Evolutionary conservation across 768 basidiomycete species (phyloP).

Genomic region (Tylopilus sp.): DNA sequence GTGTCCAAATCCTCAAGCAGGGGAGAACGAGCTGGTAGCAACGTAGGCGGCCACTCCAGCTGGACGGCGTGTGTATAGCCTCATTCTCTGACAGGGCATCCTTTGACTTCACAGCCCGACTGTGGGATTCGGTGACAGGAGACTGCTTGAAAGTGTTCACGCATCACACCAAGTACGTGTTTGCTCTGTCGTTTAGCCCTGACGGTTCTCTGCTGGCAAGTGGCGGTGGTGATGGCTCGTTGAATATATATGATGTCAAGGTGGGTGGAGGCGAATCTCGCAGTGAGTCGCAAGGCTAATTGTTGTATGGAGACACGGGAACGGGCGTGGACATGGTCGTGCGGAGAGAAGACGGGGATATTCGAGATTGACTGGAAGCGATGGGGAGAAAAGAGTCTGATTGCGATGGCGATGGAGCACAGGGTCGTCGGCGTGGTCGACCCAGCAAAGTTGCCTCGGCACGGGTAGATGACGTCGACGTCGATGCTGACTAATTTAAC

Average conservation of each 20-base stretch:
- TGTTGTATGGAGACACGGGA: conserved; percentile 37
- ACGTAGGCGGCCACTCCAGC: conserved; percentile 53
- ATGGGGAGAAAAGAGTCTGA: conserved; percentile 49
- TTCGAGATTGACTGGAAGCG: conserved; percentile 79
- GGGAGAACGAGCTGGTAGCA: conserved; percentile 59
- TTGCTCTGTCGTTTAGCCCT: conserved; percentile 73
- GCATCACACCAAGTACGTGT: conserved; percentile 72
- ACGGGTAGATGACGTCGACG: conserved; percentile 12
- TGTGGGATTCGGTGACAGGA: conserved; percentile 83
- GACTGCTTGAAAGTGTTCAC: conserved; percentile 67
- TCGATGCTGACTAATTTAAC: conserved; percentile 13
- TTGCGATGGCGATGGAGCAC: conserved; percentile 69
- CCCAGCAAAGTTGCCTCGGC: conserved; percentile 36
- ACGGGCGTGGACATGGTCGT: conserved; percentile 64
- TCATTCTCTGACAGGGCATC: conserved; percentile 50
- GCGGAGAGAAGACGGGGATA: conserved; percentile 59
- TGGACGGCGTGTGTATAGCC: not conserved
- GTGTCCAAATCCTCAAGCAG: conserved; percentile 53
- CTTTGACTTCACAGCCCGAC: conserved; percentile 73
- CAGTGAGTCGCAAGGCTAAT: conserved; percentile 4
- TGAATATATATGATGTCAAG: conserved; percentile 67
- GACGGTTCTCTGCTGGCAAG: conserved; percentile 69
- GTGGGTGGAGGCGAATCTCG: conserved; percentile 43
- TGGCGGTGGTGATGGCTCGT: conserved; percentile 74
- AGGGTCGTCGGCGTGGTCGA: conserved; percentile 68